phyloP scores from a whole-genome alignment of 805 yeast genomes.

The Lachancea thermotolerans region DNA sequence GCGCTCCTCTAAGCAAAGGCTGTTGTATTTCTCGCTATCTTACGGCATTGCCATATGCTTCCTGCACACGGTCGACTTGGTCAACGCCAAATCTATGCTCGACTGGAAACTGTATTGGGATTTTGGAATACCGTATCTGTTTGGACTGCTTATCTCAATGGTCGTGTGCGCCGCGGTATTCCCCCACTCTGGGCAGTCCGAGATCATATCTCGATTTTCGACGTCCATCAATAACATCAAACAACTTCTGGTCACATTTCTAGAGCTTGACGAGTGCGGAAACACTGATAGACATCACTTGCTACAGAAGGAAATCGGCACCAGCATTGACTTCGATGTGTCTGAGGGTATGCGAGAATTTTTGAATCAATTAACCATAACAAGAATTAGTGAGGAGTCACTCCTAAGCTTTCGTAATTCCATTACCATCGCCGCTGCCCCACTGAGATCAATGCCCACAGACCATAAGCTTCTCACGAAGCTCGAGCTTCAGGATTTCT shows the following conservation, averaged over 20 bases:
- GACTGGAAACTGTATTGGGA: constrained; percentile 37
- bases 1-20: constrained; percentile 35
- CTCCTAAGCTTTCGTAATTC: constrained; percentile 36
- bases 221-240: constrained; percentile 22
- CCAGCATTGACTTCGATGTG: constrained; percentile 28
- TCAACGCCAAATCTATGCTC: constrained; percentile 12
- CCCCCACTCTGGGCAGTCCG: constrained; percentile 38
- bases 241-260: constrained; percentile 20
- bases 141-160: constrained; percentile 37
- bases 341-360: constrained; percentile 40
- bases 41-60: constrained; percentile 35
- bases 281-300: constrained; percentile 14
- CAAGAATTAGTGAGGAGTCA: constrained; percentile 29
- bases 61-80: constrained; percentile 27
- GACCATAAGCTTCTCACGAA: constrained; percentile 18
- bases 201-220: constrained; percentile 24
- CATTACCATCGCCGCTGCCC: constrained; percentile 36
- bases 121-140: constrained; percentile 39
- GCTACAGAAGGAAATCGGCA: constrained; percentile 30
- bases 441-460: constrained; percentile 37
- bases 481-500: constrained; percentile 15
- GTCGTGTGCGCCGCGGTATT: constrained; percentile 31
- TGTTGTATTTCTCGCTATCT: constrained; percentile 33
- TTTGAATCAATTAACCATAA: constrained; percentile 35
- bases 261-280: constrained; percentile 13